phyloP scores from a whole-genome alignment of 139 green algal species.

The Marvania coccoides region DNA sequence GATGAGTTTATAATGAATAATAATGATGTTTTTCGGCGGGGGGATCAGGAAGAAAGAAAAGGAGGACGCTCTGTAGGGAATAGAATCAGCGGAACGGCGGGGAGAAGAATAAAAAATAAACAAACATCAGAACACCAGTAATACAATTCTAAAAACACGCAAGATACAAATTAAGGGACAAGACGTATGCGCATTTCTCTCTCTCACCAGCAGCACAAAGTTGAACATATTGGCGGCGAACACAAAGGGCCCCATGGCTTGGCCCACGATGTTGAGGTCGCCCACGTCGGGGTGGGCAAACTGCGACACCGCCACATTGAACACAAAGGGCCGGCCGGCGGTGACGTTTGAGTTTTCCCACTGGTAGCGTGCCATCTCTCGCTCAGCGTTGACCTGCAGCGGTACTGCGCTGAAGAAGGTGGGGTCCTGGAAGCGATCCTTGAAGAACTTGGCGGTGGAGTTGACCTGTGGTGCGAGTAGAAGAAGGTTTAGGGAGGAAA shows the following conservation, averaged over 20 bases:
- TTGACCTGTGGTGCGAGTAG: conserved; percentile 82
- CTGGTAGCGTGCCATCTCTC: conserved; percentile 53
- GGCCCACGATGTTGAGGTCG: conserved; percentile 51
- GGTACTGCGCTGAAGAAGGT: conserved; percentile 70
- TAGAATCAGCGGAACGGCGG: too few relatives aligned
- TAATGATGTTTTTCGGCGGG: too few relatives aligned
- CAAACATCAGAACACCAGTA: too few relatives aligned
- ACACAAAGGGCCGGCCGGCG: conserved; percentile 25
- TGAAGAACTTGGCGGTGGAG: conserved; percentile 70
- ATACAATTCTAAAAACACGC: too few relatives aligned
- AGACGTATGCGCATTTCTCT: too few relatives aligned
- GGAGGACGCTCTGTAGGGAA: too few relatives aligned
- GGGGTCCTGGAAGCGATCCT: conserved; percentile 59
- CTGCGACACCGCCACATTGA: conserved; percentile 31
- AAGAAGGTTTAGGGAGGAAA: conserved; percentile 9
- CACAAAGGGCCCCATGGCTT: conserved; percentile 74
- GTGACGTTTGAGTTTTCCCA: conserved; percentile 11
- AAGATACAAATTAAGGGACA: too few relatives aligned
- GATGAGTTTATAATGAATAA: neutral
- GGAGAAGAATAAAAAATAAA: too few relatives aligned
- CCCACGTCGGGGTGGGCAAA: conserved; percentile 76
- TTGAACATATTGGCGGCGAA: conserved; percentile 91
- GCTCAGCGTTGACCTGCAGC: conserved; percentile 67
- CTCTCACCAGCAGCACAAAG: conserved; percentile 65
- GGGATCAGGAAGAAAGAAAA: too few relatives aligned